A percentile compares a stretch with the other conserved stretches of the same genome.
Evolutionary conservation across 2,329 filamentous ascomycete genomes (phyloP).

Genomic region (Pseudogymnoascus sp.): DNA sequence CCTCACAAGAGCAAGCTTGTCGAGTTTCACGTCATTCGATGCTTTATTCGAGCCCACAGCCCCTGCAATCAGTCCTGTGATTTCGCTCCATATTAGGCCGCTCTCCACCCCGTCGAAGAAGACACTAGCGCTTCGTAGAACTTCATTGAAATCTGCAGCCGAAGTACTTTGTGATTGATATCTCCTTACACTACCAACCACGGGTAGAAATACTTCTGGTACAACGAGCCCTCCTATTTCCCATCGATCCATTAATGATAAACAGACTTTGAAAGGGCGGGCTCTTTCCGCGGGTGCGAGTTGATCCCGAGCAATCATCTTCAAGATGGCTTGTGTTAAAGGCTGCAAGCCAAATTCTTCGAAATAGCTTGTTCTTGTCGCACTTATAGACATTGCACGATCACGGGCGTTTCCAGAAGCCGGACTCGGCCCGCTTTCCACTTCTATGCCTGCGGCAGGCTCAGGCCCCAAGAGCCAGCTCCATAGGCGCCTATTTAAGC

Average conservation of each 20-base stretch:
- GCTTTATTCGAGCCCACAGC: conserved; percentile 44
- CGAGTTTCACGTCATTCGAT: conserved; percentile 39
- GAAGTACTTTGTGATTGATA: conserved; percentile 61
- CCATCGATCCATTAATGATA: conserved; percentile 97
- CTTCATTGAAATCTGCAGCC: conserved; percentile 73
- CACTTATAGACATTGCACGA: conserved; percentile 25
- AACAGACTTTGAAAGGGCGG: conserved; percentile 80
- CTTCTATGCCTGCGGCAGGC: conserved; percentile 39
- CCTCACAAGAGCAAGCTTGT: conserved; percentile 63
- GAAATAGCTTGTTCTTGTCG: conserved; percentile 71
- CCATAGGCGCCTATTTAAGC: conserved; percentile 90
- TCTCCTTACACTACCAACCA: conserved; percentile 69
- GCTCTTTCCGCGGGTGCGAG: conserved; percentile 60
- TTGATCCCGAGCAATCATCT: conserved; percentile 59
- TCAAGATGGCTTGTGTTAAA: conserved; percentile 65
- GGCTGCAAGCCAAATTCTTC: conserved; percentile 68
- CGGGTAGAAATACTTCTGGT: conserved; percentile 78
- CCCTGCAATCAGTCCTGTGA: conserved; percentile 60
- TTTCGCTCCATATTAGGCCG: conserved; percentile 81
- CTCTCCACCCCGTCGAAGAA: conserved; percentile 98
- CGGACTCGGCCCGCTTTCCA: conserved; percentile 41
- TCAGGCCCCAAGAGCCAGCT: conserved; percentile 88
- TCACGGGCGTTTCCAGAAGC: conserved; percentile 28
- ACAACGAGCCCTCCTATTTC: conserved; percentile 89
- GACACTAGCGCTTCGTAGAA: conserved; percentile 83